Evolutionary conservation across 805 yeast genomes (phyloP), one percentile per base, ranked within the genome.

Genomic region (Zygosaccharomyces kombuchaensis): DNA sequence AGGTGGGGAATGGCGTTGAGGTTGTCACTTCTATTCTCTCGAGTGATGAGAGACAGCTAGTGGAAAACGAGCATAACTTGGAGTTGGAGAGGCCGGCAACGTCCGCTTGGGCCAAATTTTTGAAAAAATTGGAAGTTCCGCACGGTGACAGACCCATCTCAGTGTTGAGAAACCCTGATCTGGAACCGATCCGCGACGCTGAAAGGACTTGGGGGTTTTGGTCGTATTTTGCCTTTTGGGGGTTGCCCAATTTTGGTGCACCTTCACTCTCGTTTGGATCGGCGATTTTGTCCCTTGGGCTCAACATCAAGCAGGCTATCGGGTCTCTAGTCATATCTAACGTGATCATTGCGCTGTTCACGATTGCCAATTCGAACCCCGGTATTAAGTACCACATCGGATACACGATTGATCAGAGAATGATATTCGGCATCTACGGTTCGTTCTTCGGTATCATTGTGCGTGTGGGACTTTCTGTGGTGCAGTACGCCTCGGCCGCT

Each of bases 401-500:
- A 3, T 70, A 63, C 51, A 68, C 73, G 3, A 63, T 68, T 7
- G 47, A 62, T 34, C 67, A 71, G 9, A 61, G 73, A 55, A 56
- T 66, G 40, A 54, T 63, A 9, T 70, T 63, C 51, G 74, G 74
- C 9, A 63, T 69, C 37, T 50, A 60, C 25, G 67, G 70, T 9
- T 61, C 67, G 8, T 53, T 54, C 35, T 60, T 69, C 35, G 68
- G 67, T 30, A 65, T 69, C 27, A 56, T 67, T 38, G 65, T 69
- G 30, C 60, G 73, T 44, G 60, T 68, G 44, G 62, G 68, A 27
- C 63, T 66, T 2, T 66, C 70, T 17, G 59, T 63, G 27, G 65
- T 70, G 31, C 67, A 73, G 68, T 70, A 66, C 53, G 73, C 72
- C 12, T 69, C 66, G 32, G 63, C 67, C 46, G 61, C 72, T 7